A percentile compares a stretch with the other conserved stretches of the same genome.
phyloP scores from a whole-genome alignment of 495 filamentous ascomycete genomes.

The Aspergillus incahuasiensis region DNA sequence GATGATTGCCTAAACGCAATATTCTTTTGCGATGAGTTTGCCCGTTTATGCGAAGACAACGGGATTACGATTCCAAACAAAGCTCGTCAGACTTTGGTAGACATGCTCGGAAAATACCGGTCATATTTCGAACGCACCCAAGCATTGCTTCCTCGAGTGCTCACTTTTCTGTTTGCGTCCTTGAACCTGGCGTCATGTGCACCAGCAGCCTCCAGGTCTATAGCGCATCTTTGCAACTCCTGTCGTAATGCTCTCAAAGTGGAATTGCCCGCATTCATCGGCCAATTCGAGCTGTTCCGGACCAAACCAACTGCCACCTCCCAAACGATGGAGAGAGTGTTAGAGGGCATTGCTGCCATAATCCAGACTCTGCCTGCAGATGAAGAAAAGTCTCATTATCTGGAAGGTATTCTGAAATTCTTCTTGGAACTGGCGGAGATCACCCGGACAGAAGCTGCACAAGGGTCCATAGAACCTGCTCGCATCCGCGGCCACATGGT shows the following conservation, averaged over 20 bases:
- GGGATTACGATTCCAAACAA: conserved; percentile 54
- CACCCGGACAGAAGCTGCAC: conserved; percentile 33
- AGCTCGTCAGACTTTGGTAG: conserved; percentile 71
- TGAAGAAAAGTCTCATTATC: conserved; percentile 52
- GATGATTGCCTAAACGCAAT: conserved; percentile 65
- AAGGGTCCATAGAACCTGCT: conserved; percentile 38
- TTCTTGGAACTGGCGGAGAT: conserved; percentile 43
- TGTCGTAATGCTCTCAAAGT: conserved; percentile 66
- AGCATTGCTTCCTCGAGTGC: conserved; percentile 63
- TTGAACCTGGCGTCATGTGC: conserved; percentile 63
- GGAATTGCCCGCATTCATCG: conserved; percentile 72
- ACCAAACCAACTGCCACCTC: conserved; percentile 57
- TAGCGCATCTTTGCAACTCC: conserved; percentile 72
- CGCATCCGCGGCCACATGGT: conserved; percentile 57
- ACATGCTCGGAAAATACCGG: conserved; percentile 71
- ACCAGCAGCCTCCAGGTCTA: conserved; percentile 71
- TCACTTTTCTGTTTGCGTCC: conserved; percentile 79
- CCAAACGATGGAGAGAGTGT: conserved; percentile 70
- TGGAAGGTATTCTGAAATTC: conserved; percentile 61
- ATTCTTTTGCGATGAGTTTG: conserved; percentile 59
- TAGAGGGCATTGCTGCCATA: conserved; percentile 80
- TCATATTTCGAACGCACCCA: conserved; percentile 75
- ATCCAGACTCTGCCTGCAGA: conserved; percentile 71
- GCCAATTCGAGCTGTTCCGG: conserved; percentile 66
- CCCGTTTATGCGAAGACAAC: conserved; percentile 50